Conservation (phyloP, 495 filamentous ascomycete genomes). For the Aspergillus haitiensis region DNA sequence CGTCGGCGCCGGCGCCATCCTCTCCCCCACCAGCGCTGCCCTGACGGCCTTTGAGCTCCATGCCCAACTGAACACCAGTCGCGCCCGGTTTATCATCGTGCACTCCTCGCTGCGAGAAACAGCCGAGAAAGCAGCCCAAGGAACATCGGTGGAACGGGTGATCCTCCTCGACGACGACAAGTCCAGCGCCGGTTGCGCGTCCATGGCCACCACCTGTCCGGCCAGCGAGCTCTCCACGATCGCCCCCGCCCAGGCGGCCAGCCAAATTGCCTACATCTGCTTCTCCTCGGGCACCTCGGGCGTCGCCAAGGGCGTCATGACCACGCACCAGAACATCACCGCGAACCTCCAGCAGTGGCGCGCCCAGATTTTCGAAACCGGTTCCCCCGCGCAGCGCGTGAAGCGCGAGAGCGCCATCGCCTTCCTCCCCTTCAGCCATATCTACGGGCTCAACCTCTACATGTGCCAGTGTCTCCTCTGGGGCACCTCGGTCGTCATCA, state of each 20-base stretch:
- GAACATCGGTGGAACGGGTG: neutral
- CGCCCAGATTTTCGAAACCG: neutral
- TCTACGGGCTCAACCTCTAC: conserved; percentile 11
- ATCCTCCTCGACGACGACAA: neutral
- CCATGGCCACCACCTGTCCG: neutral
- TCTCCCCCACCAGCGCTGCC: conserved; percentile 5
- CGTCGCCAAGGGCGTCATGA: conserved; percentile 4
- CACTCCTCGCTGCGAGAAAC: neutral
- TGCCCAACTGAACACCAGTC: neutral
- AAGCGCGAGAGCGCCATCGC: conserved; percentile 1
- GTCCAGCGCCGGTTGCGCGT: neutral
- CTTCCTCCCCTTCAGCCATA: conserved; percentile 13
- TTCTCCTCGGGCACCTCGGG: conserved; percentile 13
- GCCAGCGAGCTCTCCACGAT: neutral
- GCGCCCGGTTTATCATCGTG: neutral
- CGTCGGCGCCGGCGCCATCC: neutral
- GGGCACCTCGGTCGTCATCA: neutral
- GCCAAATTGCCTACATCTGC: conserved; percentile 6
- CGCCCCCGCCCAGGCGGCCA: neutral
- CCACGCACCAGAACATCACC: conserved; percentile 5
- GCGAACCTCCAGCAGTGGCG: conserved; percentile 5
- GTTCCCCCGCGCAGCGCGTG: neutral
- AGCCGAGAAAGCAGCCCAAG: neutral
- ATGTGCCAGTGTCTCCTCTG: conserved; percentile 12
- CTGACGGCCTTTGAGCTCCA: neutral